Conservation (phyloP, 2,329 filamentous ascomycete genomes). For the Colletotrichum theobromicola region DNA sequence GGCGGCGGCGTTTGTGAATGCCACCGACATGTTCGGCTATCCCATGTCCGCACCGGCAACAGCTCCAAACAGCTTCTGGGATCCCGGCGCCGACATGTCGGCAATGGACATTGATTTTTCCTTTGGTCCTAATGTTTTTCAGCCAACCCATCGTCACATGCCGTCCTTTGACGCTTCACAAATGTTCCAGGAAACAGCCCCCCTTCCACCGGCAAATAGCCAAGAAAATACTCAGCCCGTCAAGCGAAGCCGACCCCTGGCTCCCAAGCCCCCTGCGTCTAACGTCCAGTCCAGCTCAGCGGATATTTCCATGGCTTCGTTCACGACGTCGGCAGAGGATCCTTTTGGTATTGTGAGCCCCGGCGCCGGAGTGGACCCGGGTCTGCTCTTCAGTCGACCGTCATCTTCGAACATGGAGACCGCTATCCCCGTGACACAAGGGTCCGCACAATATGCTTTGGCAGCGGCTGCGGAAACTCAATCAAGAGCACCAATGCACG, state of each 20-base stretch:
- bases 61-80: slow-evolving; percentile 62
- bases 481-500: slow-evolving; percentile 29
- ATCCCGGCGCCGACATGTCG: slow-evolving; percentile 52
- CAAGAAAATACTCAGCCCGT: slow-evolving; percentile 31
- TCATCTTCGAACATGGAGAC: slow-evolving; percentile 52
- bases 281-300: slow-evolving; percentile 7
- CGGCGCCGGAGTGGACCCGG: slow-evolving; percentile 61
- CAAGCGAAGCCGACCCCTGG: slow-evolving; percentile 51
- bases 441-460: slow-evolving; percentile 23
- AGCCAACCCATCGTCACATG: slow-evolving; percentile 49
- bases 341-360: slow-evolving; percentile 54
- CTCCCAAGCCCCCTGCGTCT: slow-evolving; percentile 53
- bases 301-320: slow-evolving; percentile 41
- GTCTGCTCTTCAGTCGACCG: slow-evolving; percentile 60
- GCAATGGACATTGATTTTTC: slow-evolving; percentile 67
- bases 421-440: slow-evolving; percentile 28
- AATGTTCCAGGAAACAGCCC: slow-evolving; percentile 55
- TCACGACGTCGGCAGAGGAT: slow-evolving; percentile 51
- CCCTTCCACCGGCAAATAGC: slow-evolving; percentile 30
- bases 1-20: slow-evolving; percentile 50
- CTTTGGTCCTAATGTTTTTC: slow-evolving; percentile 49
- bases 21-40: slow-evolving; percentile 63
- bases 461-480: slow-evolving; percentile 18
- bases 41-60: slow-evolving; percentile 63
- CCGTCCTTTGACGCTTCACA: slow-evolving; percentile 61